Conservation (phyloP, 805 yeast genomes). For the Dipodascopsis tothii region DNA sequence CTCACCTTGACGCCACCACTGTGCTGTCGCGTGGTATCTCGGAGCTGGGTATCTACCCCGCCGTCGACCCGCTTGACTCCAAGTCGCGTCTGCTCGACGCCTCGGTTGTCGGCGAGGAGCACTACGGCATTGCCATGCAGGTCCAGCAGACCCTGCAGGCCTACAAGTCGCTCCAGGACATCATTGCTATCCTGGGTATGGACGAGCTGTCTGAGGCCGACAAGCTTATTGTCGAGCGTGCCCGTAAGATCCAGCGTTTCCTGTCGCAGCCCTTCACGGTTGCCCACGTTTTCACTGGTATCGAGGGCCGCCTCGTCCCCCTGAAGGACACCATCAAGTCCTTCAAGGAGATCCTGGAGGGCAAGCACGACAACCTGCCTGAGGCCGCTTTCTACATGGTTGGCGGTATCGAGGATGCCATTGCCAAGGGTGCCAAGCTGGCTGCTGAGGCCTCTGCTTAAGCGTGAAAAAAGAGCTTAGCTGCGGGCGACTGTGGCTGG, state of each 20-base stretch:
- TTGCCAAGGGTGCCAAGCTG: slow-evolving; percentile 97
- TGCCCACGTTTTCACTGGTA: slow-evolving; percentile 99
- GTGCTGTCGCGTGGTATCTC: slow-evolving; percentile 99
- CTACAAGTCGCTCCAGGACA: slow-evolving; percentile 98
- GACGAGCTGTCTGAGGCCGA: slow-evolving; percentile 98
- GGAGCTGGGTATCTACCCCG: slow-evolving; percentile 99
- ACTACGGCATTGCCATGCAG: slow-evolving; percentile 86
- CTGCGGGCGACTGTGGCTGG: background rate
- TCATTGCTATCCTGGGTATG: slow-evolving; percentile 99
- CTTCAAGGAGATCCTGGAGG: slow-evolving; percentile 94
- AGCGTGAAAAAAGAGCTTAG: background rate
- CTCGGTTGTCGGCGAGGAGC: slow-evolving; percentile 96
- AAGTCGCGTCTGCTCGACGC: slow-evolving; percentile 97
- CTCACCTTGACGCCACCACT: slow-evolving; percentile 99
- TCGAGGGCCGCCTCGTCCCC: slow-evolving; percentile 94
- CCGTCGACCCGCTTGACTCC: slow-evolving; percentile 99
- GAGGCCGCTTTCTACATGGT: slow-evolving; percentile 99
- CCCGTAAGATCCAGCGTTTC: slow-evolving; percentile 99
- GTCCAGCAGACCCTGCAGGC: slow-evolving; percentile 99
- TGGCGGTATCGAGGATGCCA: slow-evolving; percentile 98
- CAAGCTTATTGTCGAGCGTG: slow-evolving; percentile 99
- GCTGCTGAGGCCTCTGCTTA: slow-evolving; percentile 40
- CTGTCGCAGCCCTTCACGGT: slow-evolving; percentile 99
- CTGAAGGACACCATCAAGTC: slow-evolving; percentile 90
- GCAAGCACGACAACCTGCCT: slow-evolving; percentile 98